Percentiles rank a stretch among this genome's conserved stretches.
These are phyloP conservation scores for Athelia psychrophila DNA, from an alignment of 1,284 basidiomycete genomes.

Conservation along the genomic window DNA sequence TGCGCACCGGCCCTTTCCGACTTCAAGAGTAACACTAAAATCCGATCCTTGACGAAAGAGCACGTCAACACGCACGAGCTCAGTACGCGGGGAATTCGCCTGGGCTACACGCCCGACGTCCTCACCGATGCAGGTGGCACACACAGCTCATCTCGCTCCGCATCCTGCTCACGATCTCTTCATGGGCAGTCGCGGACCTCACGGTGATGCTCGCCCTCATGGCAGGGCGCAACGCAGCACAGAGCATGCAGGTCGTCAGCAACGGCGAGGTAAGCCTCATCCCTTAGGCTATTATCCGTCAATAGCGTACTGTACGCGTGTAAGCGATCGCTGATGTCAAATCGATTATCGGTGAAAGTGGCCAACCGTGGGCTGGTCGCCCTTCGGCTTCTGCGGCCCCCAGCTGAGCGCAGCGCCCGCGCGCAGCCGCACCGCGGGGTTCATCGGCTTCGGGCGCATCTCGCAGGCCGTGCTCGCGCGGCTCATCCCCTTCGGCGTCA, in stretches of 20 bases:
- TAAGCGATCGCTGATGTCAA: too few species aligned
- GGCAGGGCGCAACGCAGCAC: constrained; percentile 78
- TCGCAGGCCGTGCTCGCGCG: constrained; percentile 78
- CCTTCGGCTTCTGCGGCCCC: constrained; percentile 78
- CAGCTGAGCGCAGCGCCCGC: constrained; percentile 63
- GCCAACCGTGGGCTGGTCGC: constrained; percentile 72
- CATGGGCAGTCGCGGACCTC: constrained; percentile 73
- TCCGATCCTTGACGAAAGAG: too few species aligned
- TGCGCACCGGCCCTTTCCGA: constrained; percentile 28
- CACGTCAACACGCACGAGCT: constrained; percentile 73
- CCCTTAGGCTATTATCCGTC: not conserved
- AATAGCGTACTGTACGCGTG: too few species aligned
- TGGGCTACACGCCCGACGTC: constrained; percentile 92
- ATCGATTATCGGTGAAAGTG: constrained; percentile 34
- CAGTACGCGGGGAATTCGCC: constrained; percentile 63
- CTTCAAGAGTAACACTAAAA: too few species aligned
- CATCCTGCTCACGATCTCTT: not conserved
- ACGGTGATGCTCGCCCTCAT: constrained; percentile 88
- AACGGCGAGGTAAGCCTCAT: constrained; percentile 54
- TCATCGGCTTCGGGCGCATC: constrained; percentile 94
- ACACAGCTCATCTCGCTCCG: not conserved
- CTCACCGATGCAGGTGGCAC: constrained; percentile 79
- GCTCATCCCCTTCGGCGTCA: constrained; percentile 76
- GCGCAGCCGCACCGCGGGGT: constrained; percentile 72
- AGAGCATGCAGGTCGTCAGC: constrained; percentile 64